Evolutionary conservation across 1,284 basidiomycete genomes (phyloP), one percentile per base, ranked within the genome.

Genomic region (Chondrostereum purpureum): DNA sequence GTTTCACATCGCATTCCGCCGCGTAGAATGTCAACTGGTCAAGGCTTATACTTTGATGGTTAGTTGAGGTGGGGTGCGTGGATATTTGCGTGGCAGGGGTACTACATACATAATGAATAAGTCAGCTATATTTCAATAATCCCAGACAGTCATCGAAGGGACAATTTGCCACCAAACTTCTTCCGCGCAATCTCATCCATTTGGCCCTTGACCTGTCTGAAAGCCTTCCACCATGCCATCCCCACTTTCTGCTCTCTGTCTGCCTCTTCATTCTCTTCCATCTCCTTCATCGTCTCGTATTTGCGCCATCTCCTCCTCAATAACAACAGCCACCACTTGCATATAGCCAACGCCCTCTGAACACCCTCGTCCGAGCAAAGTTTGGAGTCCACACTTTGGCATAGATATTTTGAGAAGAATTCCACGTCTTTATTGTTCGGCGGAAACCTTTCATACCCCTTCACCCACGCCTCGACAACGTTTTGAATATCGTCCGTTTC

Each of bases 321-420:
- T 22, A 88, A 55, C 23, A 87, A 70, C 42, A 79, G 58, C 89
- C 91, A 92, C 80, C 85, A 92, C 57, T 75, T 80, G 67, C 91
- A 68, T 17, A 89, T 75, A 20, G 73, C 74, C 2, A 83, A 61
- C 27, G 80, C 84, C 50, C 75, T 77, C 61, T 85, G 82, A 37
- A 88, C 60, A 0, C 85, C 84, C 12, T 69, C 70, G 54, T 87
- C 77, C 3, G 74, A 72, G 45, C 69, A 72, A 42, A 57, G 54
- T 31, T 55, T 52, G 2, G 68, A 59, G 53, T 82, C 80, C 37
- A 85, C 72, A 49, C 77, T 80, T 52, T 77, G 76, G 41, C 81
- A 66, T 37, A 93, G 61, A 56, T 80, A 93, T 45, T 74, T 78
- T 11, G 72, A 68, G 45, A 94, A 83, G 52, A 78, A 80, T 18